Evolutionary conservation across 73 alveolate genomes (phyloP).

Genomic region (Uronychia binucleata): DNA sequence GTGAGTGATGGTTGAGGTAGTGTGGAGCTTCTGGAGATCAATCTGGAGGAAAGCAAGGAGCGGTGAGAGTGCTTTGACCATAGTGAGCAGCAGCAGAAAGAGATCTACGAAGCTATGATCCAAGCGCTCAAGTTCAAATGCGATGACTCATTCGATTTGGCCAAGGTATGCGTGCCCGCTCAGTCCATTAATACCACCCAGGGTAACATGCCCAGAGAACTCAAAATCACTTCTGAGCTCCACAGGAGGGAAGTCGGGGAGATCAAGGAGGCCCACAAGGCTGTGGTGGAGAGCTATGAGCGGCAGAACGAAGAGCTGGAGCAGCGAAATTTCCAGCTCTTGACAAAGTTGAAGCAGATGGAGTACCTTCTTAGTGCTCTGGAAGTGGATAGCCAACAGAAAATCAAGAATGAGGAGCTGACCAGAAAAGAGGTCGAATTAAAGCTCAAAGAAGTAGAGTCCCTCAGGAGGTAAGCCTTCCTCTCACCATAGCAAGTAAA

Average conservation of each 20-base stretch:
- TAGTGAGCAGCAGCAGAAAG: background rate
- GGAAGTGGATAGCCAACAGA: background rate
- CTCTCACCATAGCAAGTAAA: background rate
- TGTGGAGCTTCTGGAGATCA: background rate
- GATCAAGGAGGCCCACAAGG: background rate
- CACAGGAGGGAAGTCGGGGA: background rate
- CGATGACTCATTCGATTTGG: no score
- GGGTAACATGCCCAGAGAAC: background rate
- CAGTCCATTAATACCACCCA: background rate
- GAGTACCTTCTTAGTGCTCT: background rate
- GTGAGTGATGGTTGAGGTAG: constrained; percentile 3
- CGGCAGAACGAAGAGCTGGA: background rate
- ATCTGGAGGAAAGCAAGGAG: background rate
- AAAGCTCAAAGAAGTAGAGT: background rate
- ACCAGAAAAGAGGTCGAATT: background rate
- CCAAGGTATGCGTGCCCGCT: background rate
- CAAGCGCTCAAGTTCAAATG: background rate
- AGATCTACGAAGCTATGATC: background rate
- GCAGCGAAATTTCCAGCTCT: background rate
- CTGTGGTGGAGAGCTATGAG: background rate
- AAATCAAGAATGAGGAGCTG: background rate
- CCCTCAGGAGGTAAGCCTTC: background rate
- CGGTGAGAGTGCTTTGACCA: background rate
- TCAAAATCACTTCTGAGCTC: background rate
- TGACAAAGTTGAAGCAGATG: background rate